Percentiles rank a stretch among this genome's conserved stretches.
These are phyloP conservation scores for Auricularia cornea DNA, from an alignment of 768 basidiomycete species.

Conservation along the genomic window DNA sequence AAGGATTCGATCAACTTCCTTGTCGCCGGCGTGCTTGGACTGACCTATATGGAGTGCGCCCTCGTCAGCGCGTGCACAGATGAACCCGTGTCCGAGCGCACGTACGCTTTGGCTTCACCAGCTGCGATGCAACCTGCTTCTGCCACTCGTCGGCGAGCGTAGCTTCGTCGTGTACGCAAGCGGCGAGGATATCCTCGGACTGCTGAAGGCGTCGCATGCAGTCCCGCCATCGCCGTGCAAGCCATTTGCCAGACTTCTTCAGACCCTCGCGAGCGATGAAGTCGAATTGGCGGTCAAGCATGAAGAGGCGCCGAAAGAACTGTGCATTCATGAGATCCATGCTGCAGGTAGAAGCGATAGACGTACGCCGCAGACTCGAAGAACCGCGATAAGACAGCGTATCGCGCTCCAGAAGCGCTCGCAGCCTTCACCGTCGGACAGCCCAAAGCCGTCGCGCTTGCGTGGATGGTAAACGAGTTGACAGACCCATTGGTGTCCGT, in stretches of 20 bases:
- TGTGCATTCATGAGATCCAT: not conserved
- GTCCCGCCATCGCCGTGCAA: not conserved
- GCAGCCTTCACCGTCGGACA: slow-evolving; percentile 6
- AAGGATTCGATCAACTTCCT: not conserved
- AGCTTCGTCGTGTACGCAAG: not conserved
- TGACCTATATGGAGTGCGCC: not conserved
- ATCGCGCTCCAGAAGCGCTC: slow-evolving; percentile 7
- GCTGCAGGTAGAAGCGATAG: not conserved
- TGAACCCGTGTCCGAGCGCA: not conserved
- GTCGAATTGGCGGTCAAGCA: slow-evolving; percentile 2
- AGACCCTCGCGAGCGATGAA: not conserved
- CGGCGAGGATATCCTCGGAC: not conserved
- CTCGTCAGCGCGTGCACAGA: not conserved
- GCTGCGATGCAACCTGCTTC: not conserved
- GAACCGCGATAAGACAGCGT: not conserved
- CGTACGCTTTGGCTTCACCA: not conserved
- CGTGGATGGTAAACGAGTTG: slow-evolving; percentile 4
- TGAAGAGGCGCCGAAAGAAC: not conserved
- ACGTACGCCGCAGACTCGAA: slow-evolving; percentile 2
- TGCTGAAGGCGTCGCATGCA: not conserved
- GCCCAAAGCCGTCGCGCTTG: slow-evolving; percentile 1
- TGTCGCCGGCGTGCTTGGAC: not conserved
- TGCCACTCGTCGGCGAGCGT: not conserved
- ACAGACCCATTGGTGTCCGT: slow-evolving; percentile 7
- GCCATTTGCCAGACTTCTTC: not conserved